Evolutionary conservation across 139 green algal species (phyloP).

Genomic region (Diplosphaera chodatii): DNA sequence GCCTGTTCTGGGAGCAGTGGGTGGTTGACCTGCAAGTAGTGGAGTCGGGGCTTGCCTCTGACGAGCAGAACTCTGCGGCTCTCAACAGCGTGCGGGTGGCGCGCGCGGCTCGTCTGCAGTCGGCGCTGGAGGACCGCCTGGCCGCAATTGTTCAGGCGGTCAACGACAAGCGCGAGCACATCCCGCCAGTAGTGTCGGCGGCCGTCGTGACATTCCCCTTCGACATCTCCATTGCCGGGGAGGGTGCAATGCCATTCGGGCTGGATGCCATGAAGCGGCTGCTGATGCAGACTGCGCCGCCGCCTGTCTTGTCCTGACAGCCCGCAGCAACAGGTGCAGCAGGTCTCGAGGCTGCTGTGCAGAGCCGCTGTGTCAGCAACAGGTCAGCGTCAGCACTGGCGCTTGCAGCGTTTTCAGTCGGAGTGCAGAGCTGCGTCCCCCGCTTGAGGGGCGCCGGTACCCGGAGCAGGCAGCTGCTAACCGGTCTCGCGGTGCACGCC

Average conservation of each 20-base stretch:
- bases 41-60: constrained; percentile 6
- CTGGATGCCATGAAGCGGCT: constrained; percentile 58
- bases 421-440: too few relatives aligned
- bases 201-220: constrained; percentile 79
- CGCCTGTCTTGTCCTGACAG: constrained; percentile 50
- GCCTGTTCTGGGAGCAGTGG: constrained; percentile 87
- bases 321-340: background rate
- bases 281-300: constrained; percentile 46
- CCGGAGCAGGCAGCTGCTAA: too few relatives aligned
- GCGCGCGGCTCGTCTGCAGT: constrained; percentile 45
- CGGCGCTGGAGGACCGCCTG: constrained; percentile 46
- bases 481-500: too few relatives aligned
- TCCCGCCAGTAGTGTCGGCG: constrained; percentile 75
- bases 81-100: constrained; percentile 2
- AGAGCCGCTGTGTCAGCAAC: too few relatives aligned
- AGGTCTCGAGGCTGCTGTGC: too few relatives aligned
- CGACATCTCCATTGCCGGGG: constrained; percentile 63
- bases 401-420: too few relatives aligned
- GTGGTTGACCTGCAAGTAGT: constrained; percentile 11
- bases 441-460: too few relatives aligned
- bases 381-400: too few relatives aligned
- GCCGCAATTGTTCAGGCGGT: constrained; percentile 47
- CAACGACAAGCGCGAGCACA: constrained; percentile 83
- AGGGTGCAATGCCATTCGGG: constrained; percentile 30
- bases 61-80: constrained; percentile 19